Evolutionary conservation across 2,329 filamentous ascomycete genomes (phyloP).

Genomic region (Colletotrichum spaethianum): DNA sequence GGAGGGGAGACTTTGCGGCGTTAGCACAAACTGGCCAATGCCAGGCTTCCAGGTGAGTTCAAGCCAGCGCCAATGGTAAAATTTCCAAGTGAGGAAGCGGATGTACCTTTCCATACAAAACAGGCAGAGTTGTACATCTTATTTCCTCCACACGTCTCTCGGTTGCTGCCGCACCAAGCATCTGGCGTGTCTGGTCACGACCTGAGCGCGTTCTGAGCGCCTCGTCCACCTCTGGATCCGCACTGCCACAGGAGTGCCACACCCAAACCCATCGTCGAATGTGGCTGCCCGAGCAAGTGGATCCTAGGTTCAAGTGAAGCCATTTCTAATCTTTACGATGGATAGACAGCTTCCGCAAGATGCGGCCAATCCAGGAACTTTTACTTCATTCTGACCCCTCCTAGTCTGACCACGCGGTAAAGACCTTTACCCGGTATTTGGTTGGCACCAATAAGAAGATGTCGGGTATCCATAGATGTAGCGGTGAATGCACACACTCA

Average conservation of each 20-base stretch:
- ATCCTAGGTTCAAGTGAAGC: not conserved
- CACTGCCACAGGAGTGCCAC: conserved; percentile 8
- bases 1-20: not conserved
- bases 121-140: not conserved
- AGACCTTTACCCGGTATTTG: no score
- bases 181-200: not conserved
- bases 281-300: not conserved
- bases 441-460: not conserved
- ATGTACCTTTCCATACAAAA: conserved; percentile 5
- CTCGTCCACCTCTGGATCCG: not conserved
- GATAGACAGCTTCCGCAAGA: not conserved
- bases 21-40: conserved; percentile 30
- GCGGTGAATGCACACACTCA: not conserved
- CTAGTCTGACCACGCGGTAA: no score
- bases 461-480: not conserved
- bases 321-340: not conserved
- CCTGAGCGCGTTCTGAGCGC: conserved; percentile 13
- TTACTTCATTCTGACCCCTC: no score
- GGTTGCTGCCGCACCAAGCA: not conserved
- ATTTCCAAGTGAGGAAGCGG: not conserved
- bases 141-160: no score
- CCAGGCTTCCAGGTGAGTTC: conserved; percentile 11
- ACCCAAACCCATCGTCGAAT: not conserved
- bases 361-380: not conserved
- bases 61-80: conserved; percentile 9